Evolutionary conservation across 2,329 filamentous ascomycete species (phyloP), one percentile per base, ranked within the genome.

Genomic region (Phaeosphaeria sp.): DNA sequence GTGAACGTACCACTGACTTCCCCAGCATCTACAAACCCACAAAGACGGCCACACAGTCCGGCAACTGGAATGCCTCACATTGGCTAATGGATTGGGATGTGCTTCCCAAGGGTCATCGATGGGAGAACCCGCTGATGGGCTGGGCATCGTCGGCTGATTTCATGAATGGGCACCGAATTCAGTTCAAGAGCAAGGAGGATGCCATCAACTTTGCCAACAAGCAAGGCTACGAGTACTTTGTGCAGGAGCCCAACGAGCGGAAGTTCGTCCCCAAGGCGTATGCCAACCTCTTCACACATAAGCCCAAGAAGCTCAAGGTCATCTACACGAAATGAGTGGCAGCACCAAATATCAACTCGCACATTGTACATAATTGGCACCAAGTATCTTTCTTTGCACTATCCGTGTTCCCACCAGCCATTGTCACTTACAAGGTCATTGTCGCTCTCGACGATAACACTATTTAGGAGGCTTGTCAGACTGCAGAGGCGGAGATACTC

Each of bases 41-140:
- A 56, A 99, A 99, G 82, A 88, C 95, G n/a, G 94, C 95, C 36
- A 97, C 94, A 44, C 95, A 99, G 80, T 98, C 94, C 33, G 94
- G 95, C 64, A 86, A 88, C 70, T 97, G 92, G 90, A 89, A 91
- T 75, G 82, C 86, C 55, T 87, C 91, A 75, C 87, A 90, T 73
- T 99, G 95, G 95, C 90, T 93, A 50, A 96, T 99, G 93, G 95
- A 99, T 78, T 99, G 95, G 95, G 95, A 99, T 77, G 88, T 96
- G 49, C 84, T 98, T 30, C 81, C 85, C 70, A 97, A 96, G 82
- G 95, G 95, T 60, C 92, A 97, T 80, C 87, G 95, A 70, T 99
- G 95, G 96, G 95, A 99, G 83, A 99, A 99, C 81, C 92, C 90
- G 47, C 81, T 99, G 77, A 99, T 99, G 87, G 95, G 95, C 60